Base-by-base conservation (phyloP, 2,329 filamentous ascomycete genomes). In the Fusarium torreyae region DNA sequence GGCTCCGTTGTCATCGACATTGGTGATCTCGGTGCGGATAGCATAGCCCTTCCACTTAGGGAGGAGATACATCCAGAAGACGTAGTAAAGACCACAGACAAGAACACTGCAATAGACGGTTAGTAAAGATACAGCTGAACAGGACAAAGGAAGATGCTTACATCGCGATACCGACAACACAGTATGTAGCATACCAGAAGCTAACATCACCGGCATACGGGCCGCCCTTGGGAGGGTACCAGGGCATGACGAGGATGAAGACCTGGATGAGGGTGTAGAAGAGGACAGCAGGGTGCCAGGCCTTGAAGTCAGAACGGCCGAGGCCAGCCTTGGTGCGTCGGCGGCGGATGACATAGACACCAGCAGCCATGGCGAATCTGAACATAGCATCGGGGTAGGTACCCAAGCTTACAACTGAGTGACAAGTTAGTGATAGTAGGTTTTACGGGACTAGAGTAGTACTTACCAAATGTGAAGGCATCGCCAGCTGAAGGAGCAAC, bases 181-280 rank as follows among this genome's bases (percentile, higher is more conserved):
- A 85, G 70, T 93, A 92, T 0, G 90, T 92, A 2, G 84, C 90
- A 68, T 93, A 94, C 87, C 88, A 93, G 77, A 94, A 93, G 54
- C 86, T 90, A 2, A 92, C 90, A 57, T 90, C 87, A 0, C 90
- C 91, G 0, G 85, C 87, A 34, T 86, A 84, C 0, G 81, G 80
- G 0, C 91, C 91, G 1, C 81, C 84, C 1, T 82, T 81, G 0
- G 91, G 91, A 3, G 91, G 91, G 68, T 89, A 91, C 91, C 91
- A 93, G 0, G 91, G 91, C 84, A 92, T 91, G 17, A 89, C 83
- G 3, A 93, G 78, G 44, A 92, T 79, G 61, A 88, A 92, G 0
- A 89, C 57, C 52, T 91, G 86, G 1, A 88, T 79, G 0, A 88
- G 74, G 45, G 90, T 84, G 49, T 85, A 88, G 77, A 93, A 91